Conservation (phyloP, 78 protist genomes). For the Speleostelium caveatum region DNA sequence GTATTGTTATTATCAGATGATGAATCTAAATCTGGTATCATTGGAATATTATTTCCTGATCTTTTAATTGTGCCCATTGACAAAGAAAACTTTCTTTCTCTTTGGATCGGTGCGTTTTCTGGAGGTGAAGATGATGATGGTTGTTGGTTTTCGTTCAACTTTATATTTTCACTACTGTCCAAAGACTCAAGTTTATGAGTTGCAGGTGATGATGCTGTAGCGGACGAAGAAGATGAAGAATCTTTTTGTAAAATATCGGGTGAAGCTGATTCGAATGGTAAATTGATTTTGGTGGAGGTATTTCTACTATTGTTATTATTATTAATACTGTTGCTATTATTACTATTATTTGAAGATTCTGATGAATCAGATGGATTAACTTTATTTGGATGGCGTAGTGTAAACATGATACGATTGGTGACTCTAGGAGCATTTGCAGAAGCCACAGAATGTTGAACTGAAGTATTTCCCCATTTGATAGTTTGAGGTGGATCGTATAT, state of each 20-base stretch:
- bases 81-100: slow-evolving; percentile 39
- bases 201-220: neutral
- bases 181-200: neutral
- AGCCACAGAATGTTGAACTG: neutral
- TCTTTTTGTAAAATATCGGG: neutral
- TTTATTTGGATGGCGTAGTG: slow-evolving; percentile 61
- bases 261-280: neutral
- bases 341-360: neutral
- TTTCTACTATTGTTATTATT: too few relatives aligned
- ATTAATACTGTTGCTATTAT: too few relatives aligned
- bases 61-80: slow-evolving; percentile 45
- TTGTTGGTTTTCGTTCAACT: neutral
- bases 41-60: neutral
- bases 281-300: too few relatives aligned
- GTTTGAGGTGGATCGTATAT: slow-evolving; percentile 69
- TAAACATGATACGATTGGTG: slow-evolving; percentile 72
- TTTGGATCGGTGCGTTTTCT: too few relatives aligned
- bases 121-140: slow-evolving; percentile 8
- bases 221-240: neutral
- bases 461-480: slow-evolving; percentile 52
- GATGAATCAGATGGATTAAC: neutral
- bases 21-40: neutral
- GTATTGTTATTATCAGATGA: neutral
- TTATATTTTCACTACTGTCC: neutral
- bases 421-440: slow-evolving; percentile 25